Conservation (phyloP, 139 green algal genomes). For the Chlorokybus atmophyticus region DNA sequence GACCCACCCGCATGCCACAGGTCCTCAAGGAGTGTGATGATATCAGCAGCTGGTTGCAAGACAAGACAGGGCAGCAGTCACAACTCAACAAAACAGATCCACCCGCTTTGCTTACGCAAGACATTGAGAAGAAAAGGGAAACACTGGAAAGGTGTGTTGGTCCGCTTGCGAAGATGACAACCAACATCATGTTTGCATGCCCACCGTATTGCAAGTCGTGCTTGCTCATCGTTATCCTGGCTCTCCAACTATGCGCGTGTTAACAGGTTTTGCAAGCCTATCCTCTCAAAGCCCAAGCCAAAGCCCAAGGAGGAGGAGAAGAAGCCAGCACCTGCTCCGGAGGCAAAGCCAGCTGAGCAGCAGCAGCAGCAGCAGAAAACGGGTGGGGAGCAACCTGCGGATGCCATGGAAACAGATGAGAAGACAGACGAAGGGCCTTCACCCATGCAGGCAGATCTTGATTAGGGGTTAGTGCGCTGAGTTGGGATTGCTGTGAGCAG, state of each 20-base stretch:
- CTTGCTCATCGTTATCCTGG: slow-evolving; percentile 11
- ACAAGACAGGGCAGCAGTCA: slow-evolving; percentile 56
- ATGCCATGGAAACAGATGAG: too few relatives aligned
- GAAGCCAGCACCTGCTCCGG: slow-evolving; percentile 3
- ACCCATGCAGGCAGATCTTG: too few relatives aligned
- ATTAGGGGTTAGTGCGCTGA: too few relatives aligned
- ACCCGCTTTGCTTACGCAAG: slow-evolving; percentile 58
- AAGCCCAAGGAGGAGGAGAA: slow-evolving; percentile 9
- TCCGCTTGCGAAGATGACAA: background rate
- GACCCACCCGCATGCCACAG: slow-evolving; percentile 27
- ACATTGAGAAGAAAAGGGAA: slow-evolving; percentile 83
- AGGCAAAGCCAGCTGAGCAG: background rate
- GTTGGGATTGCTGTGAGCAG: too few relatives aligned
- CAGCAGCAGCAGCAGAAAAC: too few relatives aligned
- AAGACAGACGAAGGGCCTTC: too few relatives aligned
- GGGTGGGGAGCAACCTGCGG: too few relatives aligned
- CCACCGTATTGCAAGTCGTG: too few relatives aligned
- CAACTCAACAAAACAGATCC: slow-evolving; percentile 36
- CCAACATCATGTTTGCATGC: background rate
- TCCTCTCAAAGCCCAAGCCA: slow-evolving; percentile 70
- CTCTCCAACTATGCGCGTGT: slow-evolving; percentile 24
- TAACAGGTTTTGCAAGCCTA: slow-evolving; percentile 48
- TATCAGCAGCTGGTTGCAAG: slow-evolving; percentile 68
- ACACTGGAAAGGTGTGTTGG: slow-evolving; percentile 38
- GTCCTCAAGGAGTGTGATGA: slow-evolving; percentile 49